A percentile compares a stretch with the other conserved stretches of the same genome.
Evolutionary conservation across 352 stramenopile species (phyloP).

Genomic region (Phytophthora kernoviae): DNA sequence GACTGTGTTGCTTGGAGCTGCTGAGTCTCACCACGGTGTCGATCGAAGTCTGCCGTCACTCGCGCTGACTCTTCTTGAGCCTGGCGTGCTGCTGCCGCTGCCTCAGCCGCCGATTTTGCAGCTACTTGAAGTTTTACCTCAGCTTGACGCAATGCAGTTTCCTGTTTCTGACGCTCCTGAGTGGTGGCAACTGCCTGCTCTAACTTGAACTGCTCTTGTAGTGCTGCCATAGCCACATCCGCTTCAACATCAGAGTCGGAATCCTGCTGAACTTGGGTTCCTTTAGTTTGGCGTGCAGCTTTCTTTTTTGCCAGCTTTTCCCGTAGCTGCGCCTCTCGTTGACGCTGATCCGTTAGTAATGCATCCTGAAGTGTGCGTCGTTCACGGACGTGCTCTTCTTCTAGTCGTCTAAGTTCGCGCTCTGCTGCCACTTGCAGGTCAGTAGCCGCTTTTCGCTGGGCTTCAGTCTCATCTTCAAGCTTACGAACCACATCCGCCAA

Average conservation of each 20-base stretch:
- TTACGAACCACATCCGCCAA: slow-evolving; percentile 20
- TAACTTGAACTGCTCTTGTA: slow-evolving; percentile 35
- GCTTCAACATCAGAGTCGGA: slow-evolving; percentile 22
- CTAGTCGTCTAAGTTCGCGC: slow-evolving; percentile 45
- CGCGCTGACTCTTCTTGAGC: slow-evolving; percentile 57
- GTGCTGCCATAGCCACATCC: slow-evolving; percentile 24
- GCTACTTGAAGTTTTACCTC: slow-evolving; percentile 35
- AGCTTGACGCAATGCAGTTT: slow-evolving; percentile 41
- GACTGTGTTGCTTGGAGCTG: slow-evolving; percentile 46
- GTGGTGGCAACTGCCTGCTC: slow-evolving; percentile 34
- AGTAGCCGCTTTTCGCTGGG: slow-evolving; percentile 17
- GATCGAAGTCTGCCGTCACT: slow-evolving; percentile 59
- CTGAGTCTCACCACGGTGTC: slow-evolving; percentile 48
- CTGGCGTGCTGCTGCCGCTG: slow-evolving; percentile 51
- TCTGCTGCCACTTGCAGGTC: slow-evolving; percentile 33
- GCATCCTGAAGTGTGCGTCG: slow-evolving; percentile 32
- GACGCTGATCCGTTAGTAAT: slow-evolving; percentile 37
- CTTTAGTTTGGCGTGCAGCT: slow-evolving; percentile 20
- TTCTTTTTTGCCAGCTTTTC: slow-evolving; percentile 54
- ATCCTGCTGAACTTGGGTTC: slow-evolving; percentile 33
- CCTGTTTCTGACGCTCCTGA: slow-evolving; percentile 49
- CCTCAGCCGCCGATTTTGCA: slow-evolving; percentile 35
- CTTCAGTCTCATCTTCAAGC: slow-evolving; percentile 36
- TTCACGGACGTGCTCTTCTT: slow-evolving; percentile 52
- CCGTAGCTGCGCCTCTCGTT: slow-evolving; percentile 47